A percentile compares a stretch with the other conserved stretches of the same genome.
Conservation (phyloP, 768 basidiomycete species). For the Suillus sp. region DNA sequence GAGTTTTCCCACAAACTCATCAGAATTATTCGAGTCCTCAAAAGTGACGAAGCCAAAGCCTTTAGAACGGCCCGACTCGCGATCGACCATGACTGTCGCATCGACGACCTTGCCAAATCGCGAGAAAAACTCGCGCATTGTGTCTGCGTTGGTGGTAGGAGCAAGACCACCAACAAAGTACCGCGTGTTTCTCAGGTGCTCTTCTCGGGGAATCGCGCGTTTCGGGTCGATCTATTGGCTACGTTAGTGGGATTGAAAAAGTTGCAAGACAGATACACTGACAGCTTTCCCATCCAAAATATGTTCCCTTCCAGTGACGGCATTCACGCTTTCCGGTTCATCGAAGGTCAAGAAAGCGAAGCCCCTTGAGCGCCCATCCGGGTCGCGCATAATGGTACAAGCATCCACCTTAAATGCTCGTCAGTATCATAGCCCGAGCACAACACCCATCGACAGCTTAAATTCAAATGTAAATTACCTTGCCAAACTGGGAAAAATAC, state of each 20-base stretch:
- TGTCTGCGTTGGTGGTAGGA: slow-evolving; percentile 65
- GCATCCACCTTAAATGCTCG: slow-evolving; percentile 60
- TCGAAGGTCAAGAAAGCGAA: slow-evolving; percentile 87
- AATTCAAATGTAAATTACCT: slow-evolving; percentile 42
- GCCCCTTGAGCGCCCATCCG: slow-evolving; percentile 71
- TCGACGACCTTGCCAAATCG: slow-evolving; percentile 81
- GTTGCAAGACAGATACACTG: slow-evolving; percentile 23
- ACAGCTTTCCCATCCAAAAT: slow-evolving; percentile 79
- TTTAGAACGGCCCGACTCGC: slow-evolving; percentile 72
- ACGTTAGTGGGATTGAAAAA: slow-evolving; percentile 3
- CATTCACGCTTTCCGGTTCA: slow-evolving; percentile 60
- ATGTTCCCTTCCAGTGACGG: slow-evolving; percentile 69
- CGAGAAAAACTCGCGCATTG: slow-evolving; percentile 69
- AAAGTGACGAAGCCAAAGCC: slow-evolving; percentile 89
- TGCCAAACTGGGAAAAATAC: slow-evolving; percentile 82
- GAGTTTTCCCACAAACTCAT: slow-evolving; percentile 67
- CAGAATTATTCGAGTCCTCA: slow-evolving; percentile 61
- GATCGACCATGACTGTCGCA: slow-evolving; percentile 84
- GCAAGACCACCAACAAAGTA: slow-evolving; percentile 83
- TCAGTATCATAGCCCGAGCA: slow-evolving; percentile 17
- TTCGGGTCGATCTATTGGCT: slow-evolving; percentile 78
- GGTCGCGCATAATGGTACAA: slow-evolving; percentile 86
- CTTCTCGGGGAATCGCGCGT: slow-evolving; percentile 82
- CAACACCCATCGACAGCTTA: background rate
- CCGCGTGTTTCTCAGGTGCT: slow-evolving; percentile 73